Conservation (phyloP, 2,329 filamentous ascomycete species). For the Gaeumannomyces tritici region DNA sequence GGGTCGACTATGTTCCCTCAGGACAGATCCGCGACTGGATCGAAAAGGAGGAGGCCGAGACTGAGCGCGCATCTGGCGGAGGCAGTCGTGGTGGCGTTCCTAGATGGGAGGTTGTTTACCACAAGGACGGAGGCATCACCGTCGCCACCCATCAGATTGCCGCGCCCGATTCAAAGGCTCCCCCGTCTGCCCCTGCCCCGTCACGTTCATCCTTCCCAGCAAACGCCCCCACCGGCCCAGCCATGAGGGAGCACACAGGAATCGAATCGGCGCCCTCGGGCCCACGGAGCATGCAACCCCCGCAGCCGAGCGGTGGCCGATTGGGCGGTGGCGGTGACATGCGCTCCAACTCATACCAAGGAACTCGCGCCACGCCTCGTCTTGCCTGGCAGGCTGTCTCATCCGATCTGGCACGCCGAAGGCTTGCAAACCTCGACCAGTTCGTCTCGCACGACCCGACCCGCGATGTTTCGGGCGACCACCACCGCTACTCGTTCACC, state of each 20-base stretch:
- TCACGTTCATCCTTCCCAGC: conserved; percentile 11
- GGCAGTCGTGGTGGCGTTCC: conserved; percentile 25
- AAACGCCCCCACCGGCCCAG: conserved; percentile 15
- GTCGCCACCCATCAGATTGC: conserved; percentile 44
- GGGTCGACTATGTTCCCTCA: conserved; percentile 82
- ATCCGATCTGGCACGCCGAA: conserved; percentile 51
- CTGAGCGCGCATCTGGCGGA: conserved; percentile 6
- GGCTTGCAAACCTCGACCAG: conserved; percentile 51
- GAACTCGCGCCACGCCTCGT: conserved; percentile 30
- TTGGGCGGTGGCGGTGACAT: conserved; percentile 8
- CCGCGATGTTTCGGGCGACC: conserved; percentile 37
- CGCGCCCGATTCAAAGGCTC: conserved; percentile 4
- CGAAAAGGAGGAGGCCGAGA: conserved; percentile 47
- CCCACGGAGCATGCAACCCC: conserved; percentile 3
- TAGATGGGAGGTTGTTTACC: conserved; percentile 69
- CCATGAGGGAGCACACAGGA: conserved; percentile 16
- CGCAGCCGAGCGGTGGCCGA: conserved; percentile 7
- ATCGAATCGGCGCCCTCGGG: conserved; percentile 26
- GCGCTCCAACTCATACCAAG: neutral
- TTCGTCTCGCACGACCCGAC: conserved; percentile 21
- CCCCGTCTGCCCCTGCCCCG: conserved; percentile 12
- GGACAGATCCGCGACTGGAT: conserved; percentile 68
- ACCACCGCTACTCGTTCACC: conserved; percentile 67
- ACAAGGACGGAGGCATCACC: conserved; percentile 41
- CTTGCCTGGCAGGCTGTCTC: conserved; percentile 48